Evolutionary conservation across 1,284 basidiomycete species (phyloP), one percentile per base, ranked within the genome.

Genomic region (Xerocomus minutiporus): DNA sequence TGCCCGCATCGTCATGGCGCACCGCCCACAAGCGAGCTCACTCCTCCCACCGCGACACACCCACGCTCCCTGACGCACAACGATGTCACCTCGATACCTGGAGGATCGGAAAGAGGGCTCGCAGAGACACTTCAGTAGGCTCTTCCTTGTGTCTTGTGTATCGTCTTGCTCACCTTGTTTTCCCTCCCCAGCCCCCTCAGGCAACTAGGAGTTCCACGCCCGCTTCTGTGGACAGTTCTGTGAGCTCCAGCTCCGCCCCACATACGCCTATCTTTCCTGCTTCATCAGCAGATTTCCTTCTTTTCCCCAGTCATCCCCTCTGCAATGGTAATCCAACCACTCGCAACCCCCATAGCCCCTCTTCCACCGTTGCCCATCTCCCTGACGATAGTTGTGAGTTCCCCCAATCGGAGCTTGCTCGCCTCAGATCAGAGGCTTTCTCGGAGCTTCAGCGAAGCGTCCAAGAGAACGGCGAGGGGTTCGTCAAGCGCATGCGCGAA

Each of bases 401-500:
- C 32, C 59, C 63, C 8, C 47, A 64, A 41, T 68, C 62, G 8
- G 75, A 79, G 50, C 69, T 82, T 11, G 70, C 68, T 39, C 74
- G 71, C 36, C 68, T 86, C 51, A 78, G 80, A 51, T 80, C 83
- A 1, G 73, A 73, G 54, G 86, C 86, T 5, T 84, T 86, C 58
- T 75, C 75, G 64, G 83, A 86, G 57, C 74, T 88, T 32, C 80
- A 75, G 46, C 73, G 76, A 60, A 84, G 78, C 55, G 74, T 88
- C 25, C 71, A 73, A 35, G 80, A 85, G 59, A 80, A 73, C 56
- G 83, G 81, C 28, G 84, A 87, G 59, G 79, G 81, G 12, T 75
- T 88, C 45, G 76, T 88, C n/a, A 77, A 73, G 51, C 81, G 83
- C 51, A 88, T 88, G 85, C 82, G 82, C 51, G 81, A 86, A 57